A percentile compares a stretch with the other conserved stretches of the same genome.
phyloP scores from a whole-genome alignment of 2,329 filamentous ascomycete species.

The Cordyceps farinosa region DNA sequence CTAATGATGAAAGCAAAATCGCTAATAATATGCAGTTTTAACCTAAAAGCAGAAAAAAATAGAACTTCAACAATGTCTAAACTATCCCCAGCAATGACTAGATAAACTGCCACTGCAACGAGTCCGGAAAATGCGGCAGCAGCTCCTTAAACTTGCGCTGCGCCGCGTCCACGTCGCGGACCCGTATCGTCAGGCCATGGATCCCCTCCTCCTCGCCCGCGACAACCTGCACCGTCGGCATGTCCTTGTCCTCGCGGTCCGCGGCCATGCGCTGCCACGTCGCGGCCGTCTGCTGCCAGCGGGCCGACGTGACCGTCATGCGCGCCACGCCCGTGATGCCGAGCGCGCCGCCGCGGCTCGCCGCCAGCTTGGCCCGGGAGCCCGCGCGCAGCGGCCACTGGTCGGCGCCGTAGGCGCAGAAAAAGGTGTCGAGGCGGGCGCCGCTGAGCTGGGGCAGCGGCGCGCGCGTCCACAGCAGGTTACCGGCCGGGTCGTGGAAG shows the following conservation, averaged over 20 bases:
- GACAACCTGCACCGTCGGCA: conserved; percentile 10
- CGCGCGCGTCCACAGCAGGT: conserved; percentile 5
- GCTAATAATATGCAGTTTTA: conserved; percentile 2
- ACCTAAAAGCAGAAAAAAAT: background rate
- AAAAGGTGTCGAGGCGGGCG: background rate
- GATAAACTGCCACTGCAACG: conserved; percentile 1
- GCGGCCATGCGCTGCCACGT: background rate
- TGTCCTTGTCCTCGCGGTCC: conserved; percentile 4
- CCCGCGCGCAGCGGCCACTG: conserved; percentile 9
- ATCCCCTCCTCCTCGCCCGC: conserved; percentile 5
- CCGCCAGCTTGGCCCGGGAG: background rate
- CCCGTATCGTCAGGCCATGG: conserved; percentile 6
- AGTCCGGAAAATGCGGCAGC: conserved; percentile 1
- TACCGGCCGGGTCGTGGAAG: background rate
- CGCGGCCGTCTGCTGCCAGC: background rate
- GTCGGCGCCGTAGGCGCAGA: conserved; percentile 4
- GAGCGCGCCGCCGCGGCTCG: background rate
- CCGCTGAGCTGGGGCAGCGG: conserved; percentile 6
- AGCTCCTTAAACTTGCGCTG: conserved; percentile 4
- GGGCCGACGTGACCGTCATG: background rate
- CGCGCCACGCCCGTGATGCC: conserved; percentile 3
- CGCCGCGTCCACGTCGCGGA: background rate
- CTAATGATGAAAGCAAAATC: background rate
- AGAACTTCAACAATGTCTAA: background rate
- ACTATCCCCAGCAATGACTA: background rate